A percentile compares a stretch with the other conserved stretches of the same genome.
phyloP scores from a whole-genome alignment of 225 moss, liverwort and hornwort genomes.

The Rhytidiadelphus loreus region DNA sequence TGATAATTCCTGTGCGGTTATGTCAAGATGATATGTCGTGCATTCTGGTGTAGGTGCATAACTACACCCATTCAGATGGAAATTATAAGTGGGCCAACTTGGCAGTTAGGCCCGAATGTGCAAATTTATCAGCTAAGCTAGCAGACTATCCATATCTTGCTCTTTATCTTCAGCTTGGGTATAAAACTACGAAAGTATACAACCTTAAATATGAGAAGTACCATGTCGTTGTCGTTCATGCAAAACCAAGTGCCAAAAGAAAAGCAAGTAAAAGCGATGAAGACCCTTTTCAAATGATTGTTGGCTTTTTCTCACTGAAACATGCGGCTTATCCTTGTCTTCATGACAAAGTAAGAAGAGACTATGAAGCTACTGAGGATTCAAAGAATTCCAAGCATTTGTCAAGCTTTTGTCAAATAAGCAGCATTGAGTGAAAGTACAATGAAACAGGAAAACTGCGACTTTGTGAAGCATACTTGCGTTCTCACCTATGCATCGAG shows the following conservation, averaged over 20 bases:
- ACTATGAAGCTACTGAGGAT: no score
- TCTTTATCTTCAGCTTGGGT: neutral
- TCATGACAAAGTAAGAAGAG: neutral
- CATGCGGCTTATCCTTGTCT: neutral
- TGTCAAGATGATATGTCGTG: neutral
- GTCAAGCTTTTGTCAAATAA: no score
- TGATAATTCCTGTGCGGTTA: neutral
- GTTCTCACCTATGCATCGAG: neutral
- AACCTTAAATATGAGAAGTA: neutral
- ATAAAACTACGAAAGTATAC: neutral
- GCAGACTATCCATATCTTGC: neutral
- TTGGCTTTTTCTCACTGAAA: neutral
- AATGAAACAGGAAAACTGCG: neutral
- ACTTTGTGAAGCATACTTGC: neutral
- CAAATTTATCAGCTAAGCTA: neutral
- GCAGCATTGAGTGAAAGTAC: neutral
- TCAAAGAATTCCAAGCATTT: no score
- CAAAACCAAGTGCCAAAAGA: neutral
- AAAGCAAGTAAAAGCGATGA: no score
- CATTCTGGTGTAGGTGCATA: neutral
- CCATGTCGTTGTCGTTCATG: accelerated
- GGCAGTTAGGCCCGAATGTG: accelerated
- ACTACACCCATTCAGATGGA: neutral
- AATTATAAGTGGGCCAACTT: neutral
- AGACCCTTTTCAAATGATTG: neutral